Base-by-base conservation (phyloP, 2,329 filamentous ascomycete genomes). In the Diaporthe batatas region DNA sequence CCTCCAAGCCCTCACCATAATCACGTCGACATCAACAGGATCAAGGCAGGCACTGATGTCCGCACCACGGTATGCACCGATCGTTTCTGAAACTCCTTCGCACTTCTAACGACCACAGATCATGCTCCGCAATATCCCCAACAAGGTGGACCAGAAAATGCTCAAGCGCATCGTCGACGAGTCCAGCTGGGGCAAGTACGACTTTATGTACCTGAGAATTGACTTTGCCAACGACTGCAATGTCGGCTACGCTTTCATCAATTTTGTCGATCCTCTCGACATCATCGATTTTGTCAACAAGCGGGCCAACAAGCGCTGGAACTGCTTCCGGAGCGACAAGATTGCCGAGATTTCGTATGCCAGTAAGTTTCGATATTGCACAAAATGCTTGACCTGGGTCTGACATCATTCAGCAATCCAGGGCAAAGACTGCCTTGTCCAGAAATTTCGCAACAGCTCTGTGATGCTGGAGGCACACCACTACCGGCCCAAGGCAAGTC, bases 241-340 rank as follows among this genome's bases (percentile, higher is more conserved):
- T 80, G 96, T 98, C 73, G 96, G 96, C 58, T 98, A 98, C 82
- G 96, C 95, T 0, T 99, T 98, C 83, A 94, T 99, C 84, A 98
- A 99, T 82, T 98, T 98, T 77, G 89, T 91, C 55, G 91, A 95
- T 80, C 91, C 94, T 0, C 85, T 92, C 73, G 90, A 94, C 80
- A 94, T 96, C 73, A 89, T 94, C 70, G 86, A 91, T 75, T 95
- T 96, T 80, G 91, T 94, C 70, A 88, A 90, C 71, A 89, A 90
- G 25, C 88, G 92, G 71, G 90, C 91, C 71, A 94, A 93, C 75
- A 89, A 92, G 79, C 87, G 90, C 73, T 95, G 93, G 94, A 92
- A 93, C 76, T 93, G 92, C 76, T 95, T 93, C 84, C 92, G 92
- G 78, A 94, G 92, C 49, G 91, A 94, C 83, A 98, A 98, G 82